Conservation (phyloP, 1,284 basidiomycete species). For the Pseudozyma sp. region DNA sequence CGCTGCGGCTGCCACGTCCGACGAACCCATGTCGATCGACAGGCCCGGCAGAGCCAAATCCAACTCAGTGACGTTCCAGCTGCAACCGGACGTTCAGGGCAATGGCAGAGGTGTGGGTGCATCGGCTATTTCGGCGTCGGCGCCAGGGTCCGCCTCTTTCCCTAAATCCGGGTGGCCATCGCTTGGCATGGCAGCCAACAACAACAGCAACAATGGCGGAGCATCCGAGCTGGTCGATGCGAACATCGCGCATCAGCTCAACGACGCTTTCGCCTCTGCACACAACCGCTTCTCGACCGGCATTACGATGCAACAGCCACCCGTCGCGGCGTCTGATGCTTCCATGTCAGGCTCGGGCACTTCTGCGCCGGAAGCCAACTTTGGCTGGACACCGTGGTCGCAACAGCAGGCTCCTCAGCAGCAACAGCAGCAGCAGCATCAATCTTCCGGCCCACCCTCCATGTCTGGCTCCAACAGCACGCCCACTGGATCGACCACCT, state of each 20-base stretch:
- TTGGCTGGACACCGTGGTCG: conserved; percentile 14
- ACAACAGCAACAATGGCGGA: neutral
- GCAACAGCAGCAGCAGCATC: conserved; percentile 6
- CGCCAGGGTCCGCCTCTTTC: conserved; percentile 17
- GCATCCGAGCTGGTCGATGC: neutral
- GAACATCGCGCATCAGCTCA: conserved; percentile 26
- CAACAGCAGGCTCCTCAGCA: conserved; percentile 4
- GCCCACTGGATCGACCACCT: conserved; percentile 14
- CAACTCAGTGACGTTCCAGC: conserved; percentile 28
- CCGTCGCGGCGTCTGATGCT: conserved; percentile 1
- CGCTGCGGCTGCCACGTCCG: neutral
- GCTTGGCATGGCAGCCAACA: neutral
- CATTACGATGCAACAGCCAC: conserved; percentile 13
- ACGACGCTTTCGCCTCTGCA: conserved; percentile 29
- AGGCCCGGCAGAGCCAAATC: conserved; percentile 24
- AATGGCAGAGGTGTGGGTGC: neutral
- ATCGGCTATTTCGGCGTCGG: conserved; percentile 6
- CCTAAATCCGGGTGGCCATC: conserved; percentile 16
- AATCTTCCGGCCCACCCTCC: conserved; percentile 25
- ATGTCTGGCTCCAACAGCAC: conserved; percentile 34
- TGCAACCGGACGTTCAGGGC: conserved; percentile 7
- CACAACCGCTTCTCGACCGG: conserved; percentile 29
- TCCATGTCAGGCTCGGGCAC: conserved; percentile 1
- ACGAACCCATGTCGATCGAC: conserved; percentile 31
- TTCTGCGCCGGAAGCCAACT: neutral